phyloP scores from a whole-genome alignment of 2,329 filamentous ascomycete species.

The Exophiala oligosperma region DNA sequence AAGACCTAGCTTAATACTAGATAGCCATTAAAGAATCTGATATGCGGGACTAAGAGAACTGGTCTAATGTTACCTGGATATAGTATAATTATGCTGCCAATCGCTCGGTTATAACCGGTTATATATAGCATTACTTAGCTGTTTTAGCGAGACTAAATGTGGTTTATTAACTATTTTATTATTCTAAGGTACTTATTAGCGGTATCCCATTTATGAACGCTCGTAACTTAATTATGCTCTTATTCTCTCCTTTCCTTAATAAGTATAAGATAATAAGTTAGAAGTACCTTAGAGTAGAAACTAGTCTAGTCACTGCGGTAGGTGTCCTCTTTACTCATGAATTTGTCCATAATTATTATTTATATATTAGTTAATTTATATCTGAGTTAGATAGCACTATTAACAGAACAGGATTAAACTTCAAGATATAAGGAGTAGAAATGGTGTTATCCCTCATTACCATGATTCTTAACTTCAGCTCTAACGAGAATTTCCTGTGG shows the following conservation, averaged over 20 bases:
- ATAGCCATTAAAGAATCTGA: constrained; percentile 92
- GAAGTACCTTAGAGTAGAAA: constrained; percentile 41
- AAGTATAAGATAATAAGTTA: constrained; percentile 33
- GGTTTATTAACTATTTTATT: constrained; percentile 56
- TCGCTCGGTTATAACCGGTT: constrained; percentile 70
- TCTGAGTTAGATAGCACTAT: constrained; percentile 50
- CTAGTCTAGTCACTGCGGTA: constrained; percentile 55
- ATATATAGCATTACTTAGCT: constrained; percentile 85
- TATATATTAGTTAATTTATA: constrained; percentile 43
- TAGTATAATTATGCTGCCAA: constrained; percentile 88
- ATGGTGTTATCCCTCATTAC: constrained; percentile 57
- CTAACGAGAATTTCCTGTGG: constrained; percentile 35
- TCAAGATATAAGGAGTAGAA: constrained; percentile 56
- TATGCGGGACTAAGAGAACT: constrained; percentile 71
- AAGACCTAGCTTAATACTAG: constrained; percentile 78
- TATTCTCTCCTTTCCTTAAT: constrained; percentile 54
- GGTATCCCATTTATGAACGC: constrained; percentile 57
- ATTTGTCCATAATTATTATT: constrained; percentile 40
- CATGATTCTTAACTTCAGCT: constrained; percentile 58
- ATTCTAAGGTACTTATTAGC: constrained; percentile 58
- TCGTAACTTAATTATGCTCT: constrained; percentile 55
- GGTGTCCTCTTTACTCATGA: constrained; percentile 47
- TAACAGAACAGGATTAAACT: constrained; percentile 47
- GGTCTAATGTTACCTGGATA: constrained; percentile 74
- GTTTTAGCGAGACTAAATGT: constrained; percentile 60